Evolutionary conservation across 495 filamentous ascomycete genomes (phyloP), one percentile per base, ranked within the genome.

Genomic region (Tuber calosporum): DNA sequence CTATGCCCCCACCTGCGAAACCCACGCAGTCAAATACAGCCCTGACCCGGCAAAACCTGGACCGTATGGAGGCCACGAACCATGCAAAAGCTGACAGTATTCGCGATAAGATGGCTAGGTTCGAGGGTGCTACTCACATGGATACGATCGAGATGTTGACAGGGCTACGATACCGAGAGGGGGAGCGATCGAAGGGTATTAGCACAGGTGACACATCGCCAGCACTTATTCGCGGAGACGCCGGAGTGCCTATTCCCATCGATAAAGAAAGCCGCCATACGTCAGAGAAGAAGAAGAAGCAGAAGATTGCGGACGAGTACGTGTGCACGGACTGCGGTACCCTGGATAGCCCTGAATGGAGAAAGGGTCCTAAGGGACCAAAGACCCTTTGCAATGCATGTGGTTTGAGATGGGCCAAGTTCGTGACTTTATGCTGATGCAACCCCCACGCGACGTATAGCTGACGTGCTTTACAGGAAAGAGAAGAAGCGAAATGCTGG

Each of bases 341-440:
- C 2, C 85, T 93, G 2, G 95, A 97, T 78, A 96, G 92, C 22
- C 95, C 95, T 0, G 95, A 99, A 84, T 99, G 95, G 95, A 87
- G 95, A 72, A 98, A 97, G 81, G 95, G 95, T 0, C 95, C 95
- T 0, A 90, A 87, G 71, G 95, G 95, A 9, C 95, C 95, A 4
- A 98, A 99, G 84, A 97, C 94, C 2, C 84, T 99, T 66, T 99
- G 95, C 83, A 99, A 99, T 85, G 95, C 95, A 36, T 99, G 95
- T 83, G 95, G 95, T 41, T 72, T 81, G 41, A 79, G 79, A 75
- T 81, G 79, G 79, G 79, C 79, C 69, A 81, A 81, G 79, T 81
- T 38, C 30, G 76, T 79, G 67, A 26, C 68, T 42, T 15, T 19
- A 37, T 38, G 30, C 17, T 40, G 22, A 15, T 39, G 69, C 41